Percentiles rank a stretch among this genome's conserved stretches.
Conservation (phyloP, 345 rosid genomes). For the Mercurialis annua region DNA sequence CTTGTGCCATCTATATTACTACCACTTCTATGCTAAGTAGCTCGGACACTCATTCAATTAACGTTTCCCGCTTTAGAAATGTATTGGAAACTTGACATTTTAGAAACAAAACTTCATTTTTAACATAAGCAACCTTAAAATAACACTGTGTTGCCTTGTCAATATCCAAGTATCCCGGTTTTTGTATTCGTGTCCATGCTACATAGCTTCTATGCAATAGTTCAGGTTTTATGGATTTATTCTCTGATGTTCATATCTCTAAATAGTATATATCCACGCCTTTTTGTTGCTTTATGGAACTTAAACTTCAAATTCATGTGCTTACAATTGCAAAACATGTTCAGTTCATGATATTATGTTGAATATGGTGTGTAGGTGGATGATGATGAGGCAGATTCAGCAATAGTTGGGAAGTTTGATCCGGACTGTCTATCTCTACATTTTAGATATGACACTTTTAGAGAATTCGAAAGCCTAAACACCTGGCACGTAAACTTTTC, state of each 20-base stretch:
- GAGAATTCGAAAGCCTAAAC: slow-evolving; percentile 17
- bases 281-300: no score
- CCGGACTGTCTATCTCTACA: slow-evolving; percentile 21
- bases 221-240: not conserved
- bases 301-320: slow-evolving; percentile 1
- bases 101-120: no score
- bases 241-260: no score
- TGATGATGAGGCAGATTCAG: slow-evolving; percentile 45
- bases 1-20: no score
- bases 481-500: slow-evolving; percentile 20
- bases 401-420: slow-evolving; percentile 34
- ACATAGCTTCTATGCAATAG: not conserved
- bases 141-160: no score
- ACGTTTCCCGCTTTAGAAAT: no score
- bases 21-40: no score
- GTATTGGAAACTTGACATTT: no score
- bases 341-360: not conserved
- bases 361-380: slow-evolving; percentile 32
- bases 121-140: no score
- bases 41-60: no score
- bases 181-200: no score
- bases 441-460: not conserved
- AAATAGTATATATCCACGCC: not conserved
- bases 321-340: not conserved
- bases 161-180: no score